Evolutionary conservation across 2,329 filamentous ascomycete species (phyloP).

Genomic region (Monosporascus sp.): DNA sequence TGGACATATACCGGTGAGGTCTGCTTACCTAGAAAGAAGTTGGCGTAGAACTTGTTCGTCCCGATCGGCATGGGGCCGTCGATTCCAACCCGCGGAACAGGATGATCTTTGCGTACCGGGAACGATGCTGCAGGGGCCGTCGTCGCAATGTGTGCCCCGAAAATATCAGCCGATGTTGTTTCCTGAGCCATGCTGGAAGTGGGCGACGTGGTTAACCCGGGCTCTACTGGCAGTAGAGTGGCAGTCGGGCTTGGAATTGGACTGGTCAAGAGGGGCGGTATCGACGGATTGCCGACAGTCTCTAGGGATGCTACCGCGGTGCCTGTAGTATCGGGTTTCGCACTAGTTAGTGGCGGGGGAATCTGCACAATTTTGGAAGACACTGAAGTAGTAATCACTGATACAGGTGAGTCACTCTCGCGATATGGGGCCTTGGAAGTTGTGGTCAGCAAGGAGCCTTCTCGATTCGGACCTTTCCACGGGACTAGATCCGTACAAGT

Average conservation of each 20-base stretch:
- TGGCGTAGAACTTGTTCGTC: constrained; percentile 80
- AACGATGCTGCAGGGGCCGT: constrained; percentile 46
- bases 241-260: constrained; percentile 33
- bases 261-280: constrained; percentile 23
- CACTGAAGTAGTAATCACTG: constrained; percentile 25
- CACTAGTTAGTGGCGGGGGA: constrained; percentile 22
- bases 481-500: constrained; percentile 1
- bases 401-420: constrained; percentile 21
- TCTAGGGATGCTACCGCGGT: constrained; percentile 27
- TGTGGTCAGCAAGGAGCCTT: constrained; percentile 10
- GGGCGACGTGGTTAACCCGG: constrained; percentile 10
- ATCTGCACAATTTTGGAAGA: constrained; percentile 30
- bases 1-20: constrained; percentile 66
- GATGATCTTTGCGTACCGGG: constrained; percentile 47
- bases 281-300: constrained; percentile 17
- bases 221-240: constrained; percentile 20
- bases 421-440: constrained; percentile 9
- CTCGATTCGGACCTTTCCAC: constrained; percentile 6
- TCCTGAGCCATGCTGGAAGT: constrained; percentile 19
- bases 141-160: constrained; percentile 49
- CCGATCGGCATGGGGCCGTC: constrained; percentile 45
- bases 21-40: constrained; percentile 73
- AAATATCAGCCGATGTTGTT: constrained; percentile 41
- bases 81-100: constrained; percentile 50
- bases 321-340: constrained; percentile 27